These are phyloP conservation scores for Sextonia rubra DNA, from an alignment of 164 flowering plant species.

Conservation along the genomic window DNA sequence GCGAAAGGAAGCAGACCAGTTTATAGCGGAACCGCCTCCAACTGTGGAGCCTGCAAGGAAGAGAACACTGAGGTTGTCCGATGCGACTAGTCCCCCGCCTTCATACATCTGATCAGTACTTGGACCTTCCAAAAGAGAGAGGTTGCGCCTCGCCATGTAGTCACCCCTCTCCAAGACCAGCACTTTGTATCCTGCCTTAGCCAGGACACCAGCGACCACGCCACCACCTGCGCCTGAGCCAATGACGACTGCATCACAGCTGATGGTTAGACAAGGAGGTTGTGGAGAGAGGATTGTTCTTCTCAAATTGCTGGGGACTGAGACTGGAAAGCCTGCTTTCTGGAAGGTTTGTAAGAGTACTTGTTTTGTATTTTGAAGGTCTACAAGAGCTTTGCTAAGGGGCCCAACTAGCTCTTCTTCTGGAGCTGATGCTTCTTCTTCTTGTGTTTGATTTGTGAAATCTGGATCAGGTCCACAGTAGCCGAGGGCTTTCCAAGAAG, in stretches of 20 bases:
- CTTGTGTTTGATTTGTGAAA: slow-evolving; percentile 22
- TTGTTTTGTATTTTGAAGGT: slow-evolving; percentile 25
- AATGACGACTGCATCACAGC: slow-evolving; percentile 73
- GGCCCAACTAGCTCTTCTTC: slow-evolving; percentile 37
- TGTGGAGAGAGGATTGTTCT: neutral
- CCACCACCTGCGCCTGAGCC: slow-evolving; percentile 93
- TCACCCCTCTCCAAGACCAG: slow-evolving; percentile 73
- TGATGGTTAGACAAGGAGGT: slow-evolving; percentile 30
- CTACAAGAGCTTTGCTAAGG: slow-evolving; percentile 43
- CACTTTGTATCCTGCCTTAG: slow-evolving; percentile 77
- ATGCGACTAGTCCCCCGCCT: slow-evolving; percentile 38
- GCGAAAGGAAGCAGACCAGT: slow-evolving; percentile 74
- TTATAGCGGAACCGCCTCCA: slow-evolving; percentile 80
- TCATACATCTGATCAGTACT: slow-evolving; percentile 61
- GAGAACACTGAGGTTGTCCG: slow-evolving; percentile 34
- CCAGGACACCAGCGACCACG: slow-evolving; percentile 66
- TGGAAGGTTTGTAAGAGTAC: slow-evolving; percentile 21
- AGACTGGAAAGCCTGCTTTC: slow-evolving; percentile 37
- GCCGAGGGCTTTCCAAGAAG: slow-evolving; percentile 68
- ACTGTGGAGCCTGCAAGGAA: slow-evolving; percentile 80
- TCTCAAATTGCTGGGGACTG: slow-evolving; percentile 3
- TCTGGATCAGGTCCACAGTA: slow-evolving; percentile 71
- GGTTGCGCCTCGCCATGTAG: slow-evolving; percentile 47
- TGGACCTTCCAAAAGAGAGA: slow-evolving; percentile 70
- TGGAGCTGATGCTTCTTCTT: slow-evolving; percentile 11